phyloP scores from a whole-genome alignment of 176 grass and related monocot species.

The Oryza coarctata region DNA sequence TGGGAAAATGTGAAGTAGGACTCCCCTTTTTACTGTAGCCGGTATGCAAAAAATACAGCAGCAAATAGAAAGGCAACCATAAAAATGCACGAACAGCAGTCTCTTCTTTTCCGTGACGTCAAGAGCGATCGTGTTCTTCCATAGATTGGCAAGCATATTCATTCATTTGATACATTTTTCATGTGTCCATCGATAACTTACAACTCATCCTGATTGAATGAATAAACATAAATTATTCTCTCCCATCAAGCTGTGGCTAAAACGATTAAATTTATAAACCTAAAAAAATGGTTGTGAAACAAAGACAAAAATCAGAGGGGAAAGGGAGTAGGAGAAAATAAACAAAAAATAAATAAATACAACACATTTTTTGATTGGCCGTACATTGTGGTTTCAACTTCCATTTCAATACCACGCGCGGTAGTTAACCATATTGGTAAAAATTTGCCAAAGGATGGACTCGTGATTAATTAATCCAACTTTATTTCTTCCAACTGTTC shows the following conservation, averaged over 20 bases:
- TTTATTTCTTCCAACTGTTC: constrained; percentile 47
- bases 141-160: neutral
- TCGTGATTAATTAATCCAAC: constrained; percentile 37
- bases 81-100: neutral
- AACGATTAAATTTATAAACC: constrained; percentile 43
- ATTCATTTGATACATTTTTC: constrained; percentile 9
- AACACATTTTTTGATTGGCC: constrained; percentile 34
- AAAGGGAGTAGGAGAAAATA: neutral
- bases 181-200: constrained; percentile 25
- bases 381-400: constrained; percentile 4
- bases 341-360: constrained; percentile 31
- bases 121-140: neutral
- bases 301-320: neutral
- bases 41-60: neutral
- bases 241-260: constrained; percentile 6
- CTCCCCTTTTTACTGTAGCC: too few species aligned
- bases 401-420: neutral
- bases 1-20: neutral
- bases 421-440: constrained; percentile 21
- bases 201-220: constrained; percentile 10
- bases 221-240: constrained; percentile 41
- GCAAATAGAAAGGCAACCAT: neutral
- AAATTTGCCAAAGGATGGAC: neutral
- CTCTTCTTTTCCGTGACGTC: neutral
- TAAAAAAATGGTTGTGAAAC: constrained; percentile 8